phyloP scores from a whole-genome alignment of 2,329 filamentous ascomycete species.

The Beauveria brongniartii region DNA sequence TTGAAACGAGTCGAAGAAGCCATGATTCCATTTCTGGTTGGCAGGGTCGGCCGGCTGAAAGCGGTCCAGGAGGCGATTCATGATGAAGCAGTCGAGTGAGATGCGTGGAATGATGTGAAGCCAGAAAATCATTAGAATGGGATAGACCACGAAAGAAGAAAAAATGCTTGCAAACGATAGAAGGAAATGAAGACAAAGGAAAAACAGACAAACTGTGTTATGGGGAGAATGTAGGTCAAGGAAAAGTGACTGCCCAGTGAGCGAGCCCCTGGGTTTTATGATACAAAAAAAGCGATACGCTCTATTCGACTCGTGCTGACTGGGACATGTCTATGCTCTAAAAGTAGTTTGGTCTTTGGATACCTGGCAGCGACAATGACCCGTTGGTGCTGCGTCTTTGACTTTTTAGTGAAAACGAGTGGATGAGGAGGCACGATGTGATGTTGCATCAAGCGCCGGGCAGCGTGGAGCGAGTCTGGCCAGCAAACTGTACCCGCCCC shows the following conservation, averaged over 20 bases:
- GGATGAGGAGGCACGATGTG: background rate
- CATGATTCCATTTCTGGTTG: constrained; percentile 8
- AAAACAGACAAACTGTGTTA: background rate
- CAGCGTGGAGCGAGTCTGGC: background rate
- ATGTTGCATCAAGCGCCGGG: constrained; percentile 7
- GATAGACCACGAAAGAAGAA: background rate
- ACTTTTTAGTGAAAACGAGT: background rate
- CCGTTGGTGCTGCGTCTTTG: background rate
- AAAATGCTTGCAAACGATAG: background rate
- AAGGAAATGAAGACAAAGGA: constrained; percentile 8
- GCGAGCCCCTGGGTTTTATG: background rate
- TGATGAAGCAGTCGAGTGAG: background rate
- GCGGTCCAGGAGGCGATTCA: background rate
- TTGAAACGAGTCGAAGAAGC: background rate
- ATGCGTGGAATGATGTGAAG: background rate
- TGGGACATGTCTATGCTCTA: background rate
- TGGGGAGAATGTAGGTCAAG: background rate
- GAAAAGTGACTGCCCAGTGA: background rate
- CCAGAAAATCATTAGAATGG: background rate
- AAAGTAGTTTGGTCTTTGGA: background rate
- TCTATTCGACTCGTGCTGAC: background rate
- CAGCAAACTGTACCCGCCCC: background rate
- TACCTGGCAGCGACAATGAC: background rate
- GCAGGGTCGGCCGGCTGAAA: background rate
- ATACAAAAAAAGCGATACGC: background rate